These are phyloP conservation scores for Sanghuangporus weigelae DNA, from an alignment of 1,284 basidiomycete species.

Conservation along the genomic window DNA sequence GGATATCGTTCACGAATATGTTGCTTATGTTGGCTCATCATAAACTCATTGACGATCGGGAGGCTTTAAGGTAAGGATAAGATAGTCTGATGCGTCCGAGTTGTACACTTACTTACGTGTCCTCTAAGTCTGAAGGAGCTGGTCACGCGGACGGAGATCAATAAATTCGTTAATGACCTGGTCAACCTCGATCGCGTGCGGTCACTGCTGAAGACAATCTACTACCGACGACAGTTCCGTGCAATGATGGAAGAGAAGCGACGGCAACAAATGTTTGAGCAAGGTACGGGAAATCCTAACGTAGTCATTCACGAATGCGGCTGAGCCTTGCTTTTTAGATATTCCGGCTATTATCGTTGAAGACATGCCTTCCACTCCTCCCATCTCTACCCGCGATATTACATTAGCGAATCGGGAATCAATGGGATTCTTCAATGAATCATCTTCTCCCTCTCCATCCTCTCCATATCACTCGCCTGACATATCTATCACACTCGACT, in stretches of 20 bases:
- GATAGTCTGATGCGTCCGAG: neutral
- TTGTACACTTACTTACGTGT: neutral
- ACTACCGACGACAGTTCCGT: slow-evolving; percentile 67
- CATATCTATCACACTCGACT: slow-evolving; percentile 41
- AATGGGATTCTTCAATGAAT: slow-evolving; percentile 28
- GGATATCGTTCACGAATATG: slow-evolving; percentile 93
- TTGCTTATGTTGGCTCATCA: slow-evolving; percentile 85
- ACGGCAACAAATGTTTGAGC: slow-evolving; percentile 28
- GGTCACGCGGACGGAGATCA: slow-evolving; percentile 69
- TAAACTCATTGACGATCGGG: slow-evolving; percentile 86
- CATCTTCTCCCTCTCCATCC: slow-evolving; percentile 35
- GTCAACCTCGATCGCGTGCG: slow-evolving; percentile 82
- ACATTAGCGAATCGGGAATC: slow-evolving; percentile 39
- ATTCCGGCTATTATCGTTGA: slow-evolving; percentile 69
- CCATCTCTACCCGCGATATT: slow-evolving; percentile 48
- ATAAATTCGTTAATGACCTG: slow-evolving; percentile 74
- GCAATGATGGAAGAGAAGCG: slow-evolving; percentile 34
- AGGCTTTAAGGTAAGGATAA: slow-evolving; percentile 73
- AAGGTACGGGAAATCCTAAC: slow-evolving; percentile 25
- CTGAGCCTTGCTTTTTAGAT: slow-evolving; percentile 29
- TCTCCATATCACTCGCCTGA: slow-evolving; percentile 39
- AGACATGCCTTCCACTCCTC: slow-evolving; percentile 45
- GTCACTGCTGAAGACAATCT: slow-evolving; percentile 72
- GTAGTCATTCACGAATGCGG: too few species aligned
- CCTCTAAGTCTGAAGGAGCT: slow-evolving; percentile 71